Base-by-base conservation (phyloP, 768 basidiomycete genomes). In the Fistulinella prunicolor region DNA sequence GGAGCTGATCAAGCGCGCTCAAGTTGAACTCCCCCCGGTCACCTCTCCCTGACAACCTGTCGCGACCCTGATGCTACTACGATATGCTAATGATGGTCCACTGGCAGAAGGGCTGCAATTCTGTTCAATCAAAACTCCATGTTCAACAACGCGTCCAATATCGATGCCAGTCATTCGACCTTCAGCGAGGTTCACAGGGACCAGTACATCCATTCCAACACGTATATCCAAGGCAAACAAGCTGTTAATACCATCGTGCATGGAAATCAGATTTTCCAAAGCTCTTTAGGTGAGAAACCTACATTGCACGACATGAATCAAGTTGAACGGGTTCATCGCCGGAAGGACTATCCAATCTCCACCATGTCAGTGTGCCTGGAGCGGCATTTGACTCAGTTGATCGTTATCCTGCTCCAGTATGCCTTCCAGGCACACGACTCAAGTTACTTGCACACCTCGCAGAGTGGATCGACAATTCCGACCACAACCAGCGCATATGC, bases 151-250 rank as follows among this genome's bases (percentile, higher is more conserved):
- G 23, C 57, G 3, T 57, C 55, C 17, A 26, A 58, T 22, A 26
- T 58, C 42, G 48, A 7, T n/a, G n/a, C n/a, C n/a, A n/a, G n/a
- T n/a, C n/a, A n/a, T n/a, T n/a, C n/a, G n/a, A n/a, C n/a, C n/a
- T 58, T 58, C 49, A 58, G 51, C 26, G 57, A 58, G 13, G 52
- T 58, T 30, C 57, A 58, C 38, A 46, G 46, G 34, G 49, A 57
- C 35, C 55, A 57, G n/a, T 24, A 58, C 22, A 17, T 54, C 23
- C 36, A 47, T 38, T 46, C 55, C 13, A 42, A 20, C 26, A 35
- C 49, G 20, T 37, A 37, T 9, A 38, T 54, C 14, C 52, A 54
- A 12, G 57, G 57, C 1, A 49, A 58, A 28, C 38, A 44, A 35
- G 46, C 51, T 3, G 30, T 48, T 28, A 53, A 58, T 9, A 58